phyloP scores from a whole-genome alignment of 345 rosid species.

The Bruguiera parviflora region DNA sequence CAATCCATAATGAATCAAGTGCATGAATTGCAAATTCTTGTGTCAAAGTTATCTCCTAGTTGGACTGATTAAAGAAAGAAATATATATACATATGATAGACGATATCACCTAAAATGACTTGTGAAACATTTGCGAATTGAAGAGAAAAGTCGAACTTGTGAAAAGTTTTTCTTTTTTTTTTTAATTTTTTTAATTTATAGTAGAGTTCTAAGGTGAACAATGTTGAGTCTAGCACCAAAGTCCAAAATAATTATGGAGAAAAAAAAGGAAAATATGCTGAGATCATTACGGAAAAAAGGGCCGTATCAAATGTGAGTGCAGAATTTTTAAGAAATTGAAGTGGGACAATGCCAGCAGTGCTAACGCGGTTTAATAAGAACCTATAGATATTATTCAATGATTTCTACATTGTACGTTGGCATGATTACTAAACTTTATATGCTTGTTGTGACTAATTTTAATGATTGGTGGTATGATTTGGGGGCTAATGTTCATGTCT shows the following conservation, averaged over 20 bases:
- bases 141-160: neutral
- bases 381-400: neutral
- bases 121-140: neutral
- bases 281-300: neutral
- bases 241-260: neutral
- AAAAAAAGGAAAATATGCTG: neutral
- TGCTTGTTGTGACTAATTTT: neutral
- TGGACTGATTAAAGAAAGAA: conserved; percentile 7
- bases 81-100: neutral
- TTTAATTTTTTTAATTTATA: too few relatives aligned
- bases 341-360: neutral
- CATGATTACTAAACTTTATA: neutral
- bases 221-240: neutral
- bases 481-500: neutral
- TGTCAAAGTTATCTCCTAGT: neutral
- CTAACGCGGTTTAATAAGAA: neutral
- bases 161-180: too few relatives aligned
- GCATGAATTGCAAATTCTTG: neutral
- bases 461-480: neutral
- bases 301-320: neutral
- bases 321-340: neutral
- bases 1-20: neutral
- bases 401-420: neutral
- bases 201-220: neutral
- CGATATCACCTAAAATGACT: neutral